Base-by-base conservation (phyloP, 257 asterid genomes). In the Verbena officinalis region DNA sequence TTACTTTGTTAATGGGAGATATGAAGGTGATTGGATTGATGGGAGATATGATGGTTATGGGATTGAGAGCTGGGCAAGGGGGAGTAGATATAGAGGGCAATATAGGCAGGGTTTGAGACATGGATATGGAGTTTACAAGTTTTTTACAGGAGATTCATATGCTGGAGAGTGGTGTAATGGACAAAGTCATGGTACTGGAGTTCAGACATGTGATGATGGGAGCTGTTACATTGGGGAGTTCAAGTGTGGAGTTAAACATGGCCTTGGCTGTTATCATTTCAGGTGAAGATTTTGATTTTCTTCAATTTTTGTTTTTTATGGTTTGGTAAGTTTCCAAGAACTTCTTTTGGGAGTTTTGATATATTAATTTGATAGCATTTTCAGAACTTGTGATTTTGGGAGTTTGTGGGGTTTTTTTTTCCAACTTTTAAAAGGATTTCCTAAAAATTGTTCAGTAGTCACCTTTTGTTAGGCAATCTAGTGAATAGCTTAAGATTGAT, bases 21-120 rank as follows among this genome's bases (percentile, higher is more conserved):
- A 91, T 44, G 98, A 91, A 39, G 98, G 98, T 43, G 96, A 91
- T 23, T 91, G 98, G 98, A 62, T 91, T 39, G 95, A 91, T 74
- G 96, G 95, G 39, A 81, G 64, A 53, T 91, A 91, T 53, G 98
- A 91, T 67, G 98, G 98, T 3, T 84, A 81, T 62, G 98, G 98
- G 27, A 79, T 91, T 46, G 98, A 91, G 77, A 83, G 90, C 27
- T 91, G 98, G 98, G 83, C 90, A 0, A 86, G 83, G 56, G 98
- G 98, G 50, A 88, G 98, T 52, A 79, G 82, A 62, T 91, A 84
- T 40, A 82, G 75, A 72, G 98, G 98, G 71, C 96, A 88, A 55
- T 91, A 91, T 59, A 75, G 86, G 72, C 91, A 81, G 56, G 98
- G 98, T 0, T 42, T 84, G 71, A 78, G 98, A 54, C 88, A 91